phyloP scores from a whole-genome alignment of 768 basidiomycete genomes.

The Tylopilus plumbeoviolaceoides region DNA sequence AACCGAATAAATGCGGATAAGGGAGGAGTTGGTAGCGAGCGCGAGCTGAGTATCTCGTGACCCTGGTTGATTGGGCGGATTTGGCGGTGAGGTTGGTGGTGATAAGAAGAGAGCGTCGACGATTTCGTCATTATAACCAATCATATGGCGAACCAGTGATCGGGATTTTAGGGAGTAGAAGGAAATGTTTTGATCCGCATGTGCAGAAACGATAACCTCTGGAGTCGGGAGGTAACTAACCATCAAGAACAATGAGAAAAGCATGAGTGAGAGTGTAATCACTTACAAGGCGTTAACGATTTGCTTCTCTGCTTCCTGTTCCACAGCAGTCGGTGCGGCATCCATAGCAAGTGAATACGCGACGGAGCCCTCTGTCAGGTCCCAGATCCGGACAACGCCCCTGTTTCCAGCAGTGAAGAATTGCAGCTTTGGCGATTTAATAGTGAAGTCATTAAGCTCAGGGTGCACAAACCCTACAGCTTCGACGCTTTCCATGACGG shows the following conservation, averaged over 20 bases:
- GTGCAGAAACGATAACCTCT: constrained; percentile 73
- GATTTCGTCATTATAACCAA: constrained; percentile 98
- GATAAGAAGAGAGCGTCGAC: constrained; percentile 83
- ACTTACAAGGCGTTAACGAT: constrained; percentile 81
- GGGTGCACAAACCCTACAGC: constrained; percentile 68
- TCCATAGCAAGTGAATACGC: constrained; percentile 54
- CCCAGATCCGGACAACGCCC: constrained; percentile 83
- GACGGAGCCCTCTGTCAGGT: constrained; percentile 61
- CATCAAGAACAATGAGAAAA: constrained; percentile 15
- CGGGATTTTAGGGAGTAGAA: constrained; percentile 77
- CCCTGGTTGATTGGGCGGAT: constrained; percentile 15
- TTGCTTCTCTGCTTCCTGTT: constrained; percentile 78
- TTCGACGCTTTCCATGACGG: constrained; percentile 82
- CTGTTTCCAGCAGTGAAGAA: constrained; percentile 93
- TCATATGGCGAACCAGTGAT: constrained; percentile 69
- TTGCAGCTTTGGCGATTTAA: constrained; percentile 38
- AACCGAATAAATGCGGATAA: constrained; percentile 86
- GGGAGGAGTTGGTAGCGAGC: constrained; percentile 95
- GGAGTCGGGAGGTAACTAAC: constrained; percentile 63
- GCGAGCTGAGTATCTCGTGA: constrained; percentile 72
- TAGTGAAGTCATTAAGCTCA: constrained; percentile 42
- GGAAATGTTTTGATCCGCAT: constrained; percentile 96
- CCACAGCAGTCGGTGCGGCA: constrained; percentile 34
- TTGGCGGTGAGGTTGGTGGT: constrained; percentile 28
- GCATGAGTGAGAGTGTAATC: neutral